Conservation (phyloP, 805 yeast species). For the Ogataea trehalophila region DNA sequence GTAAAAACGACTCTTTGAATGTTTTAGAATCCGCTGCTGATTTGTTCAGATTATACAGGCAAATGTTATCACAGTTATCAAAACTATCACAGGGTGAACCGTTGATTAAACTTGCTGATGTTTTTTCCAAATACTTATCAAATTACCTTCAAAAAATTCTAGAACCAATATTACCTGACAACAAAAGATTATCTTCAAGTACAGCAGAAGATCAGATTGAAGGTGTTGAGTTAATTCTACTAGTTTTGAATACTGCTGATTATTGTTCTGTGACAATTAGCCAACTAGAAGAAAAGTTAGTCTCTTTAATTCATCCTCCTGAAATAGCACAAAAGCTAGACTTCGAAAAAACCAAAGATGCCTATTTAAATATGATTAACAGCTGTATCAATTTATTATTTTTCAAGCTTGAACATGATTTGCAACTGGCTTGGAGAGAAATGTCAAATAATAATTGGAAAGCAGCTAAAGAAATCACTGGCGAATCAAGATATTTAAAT, state of each 20-base stretch:
- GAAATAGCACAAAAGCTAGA: conserved; percentile 36
- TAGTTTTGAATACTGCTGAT: conserved; percentile 83
- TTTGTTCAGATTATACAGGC: conserved; percentile 72
- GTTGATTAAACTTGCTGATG: conserved; percentile 45
- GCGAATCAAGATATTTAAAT: conserved; percentile 63
- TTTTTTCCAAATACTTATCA: conserved; percentile 63
- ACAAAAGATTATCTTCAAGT: conserved; percentile 24
- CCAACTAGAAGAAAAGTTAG: conserved; percentile 66
- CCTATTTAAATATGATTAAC: conserved; percentile 54
- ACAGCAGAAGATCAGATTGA: conserved; percentile 43
- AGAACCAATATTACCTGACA: conserved; percentile 43
- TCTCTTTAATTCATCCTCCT: conserved; percentile 32
- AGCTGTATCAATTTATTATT: conserved; percentile 52
- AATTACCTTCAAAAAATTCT: conserved; percentile 53
- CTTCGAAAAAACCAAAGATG: conserved; percentile 53
- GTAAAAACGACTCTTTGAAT: conserved; percentile 37
- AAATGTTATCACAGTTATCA: conserved; percentile 64
- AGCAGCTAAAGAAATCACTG: conserved; percentile 56
- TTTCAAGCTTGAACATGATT: conserved; percentile 52
- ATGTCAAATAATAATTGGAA: conserved; percentile 76
- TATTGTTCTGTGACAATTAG: conserved; percentile 74
- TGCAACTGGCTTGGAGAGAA: conserved; percentile 77
- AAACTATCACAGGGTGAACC: conserved; percentile 49
- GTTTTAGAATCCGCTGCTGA: conserved; percentile 87
- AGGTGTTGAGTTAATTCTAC: conserved; percentile 59